Evolutionary conservation across 768 basidiomycete genomes (phyloP).

Genomic region (Lactifluus hygrophoroides): DNA sequence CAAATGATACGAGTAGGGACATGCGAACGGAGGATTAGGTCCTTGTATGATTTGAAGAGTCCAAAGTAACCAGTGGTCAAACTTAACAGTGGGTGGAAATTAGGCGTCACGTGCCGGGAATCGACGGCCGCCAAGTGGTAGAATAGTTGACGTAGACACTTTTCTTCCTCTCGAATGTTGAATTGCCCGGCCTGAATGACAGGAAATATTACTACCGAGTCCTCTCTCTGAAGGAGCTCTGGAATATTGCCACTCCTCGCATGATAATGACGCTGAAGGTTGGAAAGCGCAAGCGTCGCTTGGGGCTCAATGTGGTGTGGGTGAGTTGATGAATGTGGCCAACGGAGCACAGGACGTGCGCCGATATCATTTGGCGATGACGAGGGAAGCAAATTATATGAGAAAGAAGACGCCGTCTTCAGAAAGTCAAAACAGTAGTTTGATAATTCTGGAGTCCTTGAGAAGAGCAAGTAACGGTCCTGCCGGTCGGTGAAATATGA

Average conservation of each 20-base stretch:
- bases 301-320: conserved; percentile 62
- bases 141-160: conserved; percentile 49
- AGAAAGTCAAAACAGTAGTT: conserved; percentile 83
- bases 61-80: conserved; percentile 96
- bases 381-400: conserved; percentile 47
- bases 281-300: conserved; percentile 45
- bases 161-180: conserved; percentile 79
- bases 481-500: conserved; percentile 94
- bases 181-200: conserved; percentile 88
- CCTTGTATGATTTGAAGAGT: conserved; percentile 71
- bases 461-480: conserved; percentile 85
- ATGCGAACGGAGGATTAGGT: conserved; percentile 51
- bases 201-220: conserved; percentile 57
- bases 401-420: conserved; percentile 56
- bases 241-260: conserved; percentile 7
- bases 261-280: conserved; percentile 45
- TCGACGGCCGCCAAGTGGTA: conserved; percentile 21
- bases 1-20: conserved; percentile 67
- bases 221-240: conserved; percentile 12
- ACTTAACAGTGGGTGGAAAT: conserved; percentile 46
- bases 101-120: neutral
- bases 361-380: conserved; percentile 28
- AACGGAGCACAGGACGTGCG: conserved; percentile 35
- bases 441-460: conserved; percentile 49
- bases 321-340: conserved; percentile 57